phyloP scores from a whole-genome alignment of 2,329 filamentous ascomycete genomes.

The Cadophora gregata region DNA sequence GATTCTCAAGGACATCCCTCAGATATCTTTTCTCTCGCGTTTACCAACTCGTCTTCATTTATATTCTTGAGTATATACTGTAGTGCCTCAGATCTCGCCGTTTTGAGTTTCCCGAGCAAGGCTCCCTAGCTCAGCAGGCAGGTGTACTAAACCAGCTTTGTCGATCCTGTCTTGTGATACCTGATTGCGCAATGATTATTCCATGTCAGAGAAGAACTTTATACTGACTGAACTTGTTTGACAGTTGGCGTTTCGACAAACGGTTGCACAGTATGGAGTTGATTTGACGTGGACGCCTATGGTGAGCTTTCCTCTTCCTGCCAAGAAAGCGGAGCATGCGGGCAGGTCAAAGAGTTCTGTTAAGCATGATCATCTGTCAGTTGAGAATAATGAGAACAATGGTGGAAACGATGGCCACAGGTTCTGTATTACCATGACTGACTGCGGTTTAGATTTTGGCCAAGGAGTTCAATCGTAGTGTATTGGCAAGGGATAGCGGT shows the following conservation, averaged over 20 bases:
- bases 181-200: neutral
- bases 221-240: neutral
- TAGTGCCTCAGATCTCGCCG: too few relatives aligned
- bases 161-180: neutral
- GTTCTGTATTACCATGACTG: neutral
- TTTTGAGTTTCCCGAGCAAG: too few relatives aligned
- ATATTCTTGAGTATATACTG: too few relatives aligned
- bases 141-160: neutral
- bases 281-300: conserved; percentile 76
- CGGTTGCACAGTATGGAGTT: conserved; percentile 66
- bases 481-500: conserved; percentile 66
- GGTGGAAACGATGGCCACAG: neutral
- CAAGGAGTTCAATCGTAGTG: conserved; percentile 70
- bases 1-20: too few relatives aligned
- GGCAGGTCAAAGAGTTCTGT: neutral
- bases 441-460: conserved; percentile 56
- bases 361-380: too few relatives aligned
- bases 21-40: too few relatives aligned
- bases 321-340: neutral
- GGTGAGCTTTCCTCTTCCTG: conserved; percentile 45
- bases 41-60: too few relatives aligned
- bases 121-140: too few relatives aligned
- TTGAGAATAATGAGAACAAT: neutral
- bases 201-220: neutral
- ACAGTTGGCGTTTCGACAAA: conserved; percentile 72